phyloP scores from a whole-genome alignment of 169 alveolate genomes.

The Cryptosporidium ubiquitum region DNA sequence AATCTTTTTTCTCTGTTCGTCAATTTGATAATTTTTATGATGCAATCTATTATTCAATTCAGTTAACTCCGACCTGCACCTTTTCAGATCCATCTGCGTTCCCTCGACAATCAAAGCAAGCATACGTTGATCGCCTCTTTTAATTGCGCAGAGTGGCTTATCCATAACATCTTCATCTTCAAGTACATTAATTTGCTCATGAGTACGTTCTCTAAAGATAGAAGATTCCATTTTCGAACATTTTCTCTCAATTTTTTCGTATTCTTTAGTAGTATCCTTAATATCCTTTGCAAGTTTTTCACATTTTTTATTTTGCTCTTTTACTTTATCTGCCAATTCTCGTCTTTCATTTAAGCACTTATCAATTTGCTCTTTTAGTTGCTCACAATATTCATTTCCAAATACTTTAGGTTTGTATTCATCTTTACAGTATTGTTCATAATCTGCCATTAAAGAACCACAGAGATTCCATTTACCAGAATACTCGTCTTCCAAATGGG shows the following conservation, averaged over 20 bases:
- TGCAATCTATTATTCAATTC: background rate
- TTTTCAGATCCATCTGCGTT: background rate
- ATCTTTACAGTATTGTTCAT: background rate
- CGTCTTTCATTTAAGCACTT: background rate
- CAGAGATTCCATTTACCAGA: background rate
- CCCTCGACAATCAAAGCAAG: background rate
- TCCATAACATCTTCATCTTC: background rate
- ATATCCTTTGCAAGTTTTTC: background rate
- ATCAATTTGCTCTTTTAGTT: background rate
- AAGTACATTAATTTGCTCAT: background rate
- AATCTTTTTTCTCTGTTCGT: background rate
- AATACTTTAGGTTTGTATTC: background rate
- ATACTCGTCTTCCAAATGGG: background rate
- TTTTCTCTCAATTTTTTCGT: background rate
- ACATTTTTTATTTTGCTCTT: accelerated
- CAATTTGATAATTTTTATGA: background rate
- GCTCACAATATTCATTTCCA: background rate
- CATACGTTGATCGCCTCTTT: background rate
- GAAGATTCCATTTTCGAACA: background rate
- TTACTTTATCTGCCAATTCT: no score
- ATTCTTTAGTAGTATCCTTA: background rate
- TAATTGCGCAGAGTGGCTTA: background rate
- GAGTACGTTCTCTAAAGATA: background rate
- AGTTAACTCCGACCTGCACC: background rate
- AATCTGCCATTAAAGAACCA: background rate